phyloP scores from a whole-genome alignment of 495 filamentous ascomycete genomes.

The Evansstolkia leycettana region DNA sequence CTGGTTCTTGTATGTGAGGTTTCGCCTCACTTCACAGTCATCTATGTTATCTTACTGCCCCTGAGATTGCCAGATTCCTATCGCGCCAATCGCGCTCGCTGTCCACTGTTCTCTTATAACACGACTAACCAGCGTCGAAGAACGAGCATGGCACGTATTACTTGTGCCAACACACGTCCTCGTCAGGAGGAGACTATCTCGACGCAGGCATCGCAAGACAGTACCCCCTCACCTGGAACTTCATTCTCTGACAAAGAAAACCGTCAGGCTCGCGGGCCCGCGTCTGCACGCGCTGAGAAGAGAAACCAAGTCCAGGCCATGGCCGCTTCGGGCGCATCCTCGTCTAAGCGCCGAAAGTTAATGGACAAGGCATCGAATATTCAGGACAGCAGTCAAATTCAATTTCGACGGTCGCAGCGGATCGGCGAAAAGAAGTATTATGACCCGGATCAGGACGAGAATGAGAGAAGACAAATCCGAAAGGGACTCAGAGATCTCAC shows the following conservation, averaged over 20 bases:
- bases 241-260: conserved; percentile 53
- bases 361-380: conserved; percentile 19
- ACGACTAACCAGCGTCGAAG: not conserved
- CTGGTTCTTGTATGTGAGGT: too few relatives aligned
- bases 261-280: conserved; percentile 4
- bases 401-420: conserved; percentile 13
- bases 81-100: too few relatives aligned
- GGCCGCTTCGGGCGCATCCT: conserved; percentile 13
- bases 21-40: too few relatives aligned
- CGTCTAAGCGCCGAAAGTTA: conserved; percentile 32
- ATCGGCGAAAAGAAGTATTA: conserved; percentile 42
- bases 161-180: conserved; percentile 8
- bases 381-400: conserved; percentile 15
- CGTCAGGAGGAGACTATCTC: conserved; percentile 10
- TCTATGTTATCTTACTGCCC: too few relatives aligned
- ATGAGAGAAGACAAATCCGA: conserved; percentile 61
- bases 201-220: not conserved
- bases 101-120: too few relatives aligned
- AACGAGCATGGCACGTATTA: conserved; percentile 21
- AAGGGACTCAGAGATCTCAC: conserved; percentile 55
- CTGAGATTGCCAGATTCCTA: too few relatives aligned
- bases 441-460: conserved; percentile 78
- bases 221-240: conserved; percentile 28
- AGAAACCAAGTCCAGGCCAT: conserved; percentile 17
- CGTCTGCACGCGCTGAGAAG: conserved; percentile 7